Evolutionary conservation across 768 basidiomycete genomes (phyloP).

Genomic region (Russula griseocarnosa): DNA sequence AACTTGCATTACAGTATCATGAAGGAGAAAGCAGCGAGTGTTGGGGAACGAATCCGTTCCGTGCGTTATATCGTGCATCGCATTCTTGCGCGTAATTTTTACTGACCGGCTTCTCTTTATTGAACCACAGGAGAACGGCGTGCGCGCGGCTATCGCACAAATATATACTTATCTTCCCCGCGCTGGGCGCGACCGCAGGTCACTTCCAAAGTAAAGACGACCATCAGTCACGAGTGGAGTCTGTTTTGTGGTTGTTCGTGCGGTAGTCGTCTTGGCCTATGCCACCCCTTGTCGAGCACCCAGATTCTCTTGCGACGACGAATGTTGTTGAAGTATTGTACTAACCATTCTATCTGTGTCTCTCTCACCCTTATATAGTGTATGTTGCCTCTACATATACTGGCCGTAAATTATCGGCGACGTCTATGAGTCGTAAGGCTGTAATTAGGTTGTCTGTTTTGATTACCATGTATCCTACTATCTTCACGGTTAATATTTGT

Average conservation of each 20-base stretch:
- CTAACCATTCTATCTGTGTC: too few species aligned
- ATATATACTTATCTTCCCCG: constrained; percentile 52
- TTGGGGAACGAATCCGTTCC: constrained; percentile 44
- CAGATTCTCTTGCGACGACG: background rate
- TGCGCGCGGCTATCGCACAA: constrained; percentile 51
- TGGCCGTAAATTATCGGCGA: background rate
- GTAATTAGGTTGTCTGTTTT: background rate
- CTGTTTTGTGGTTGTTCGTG: background rate
- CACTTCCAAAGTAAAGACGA: constrained; percentile 10
- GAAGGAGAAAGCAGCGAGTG: constrained; percentile 54
- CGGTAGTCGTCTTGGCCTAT: background rate
- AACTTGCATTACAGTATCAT: constrained; percentile 40
- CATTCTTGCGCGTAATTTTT: background rate
- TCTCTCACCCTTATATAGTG: background rate
- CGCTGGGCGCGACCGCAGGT: constrained; percentile 33
- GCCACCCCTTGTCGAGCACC: background rate
- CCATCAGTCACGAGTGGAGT: background rate
- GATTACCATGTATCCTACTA: background rate
- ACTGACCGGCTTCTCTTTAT: background rate
- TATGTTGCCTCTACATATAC: background rate
- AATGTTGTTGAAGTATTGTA: background rate
- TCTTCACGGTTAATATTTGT: background rate
- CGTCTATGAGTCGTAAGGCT: background rate
- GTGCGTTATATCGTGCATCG: constrained; percentile 30
- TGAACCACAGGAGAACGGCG: constrained; percentile 50